phyloP scores from a whole-genome alignment of 495 filamentous ascomycete species.

The Annulohypoxylon moriforme region DNA sequence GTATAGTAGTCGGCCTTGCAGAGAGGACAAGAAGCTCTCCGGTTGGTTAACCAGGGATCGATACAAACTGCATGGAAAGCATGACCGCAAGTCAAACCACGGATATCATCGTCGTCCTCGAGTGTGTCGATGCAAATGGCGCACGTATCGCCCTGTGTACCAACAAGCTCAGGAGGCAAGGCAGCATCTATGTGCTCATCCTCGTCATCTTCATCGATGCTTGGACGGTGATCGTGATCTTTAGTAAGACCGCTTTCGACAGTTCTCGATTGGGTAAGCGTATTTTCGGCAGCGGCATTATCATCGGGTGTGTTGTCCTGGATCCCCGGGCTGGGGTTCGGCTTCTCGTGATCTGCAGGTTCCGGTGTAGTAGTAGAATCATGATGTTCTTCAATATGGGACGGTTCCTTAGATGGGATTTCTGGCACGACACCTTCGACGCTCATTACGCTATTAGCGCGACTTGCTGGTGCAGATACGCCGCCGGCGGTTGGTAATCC shows the following conservation, averaged over 20 bases:
- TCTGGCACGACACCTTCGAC: conserved; percentile 65
- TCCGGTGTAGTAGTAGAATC: conserved; percentile 5
- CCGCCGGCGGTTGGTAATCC: conserved; percentile 88
- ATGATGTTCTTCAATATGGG: conserved; percentile 25
- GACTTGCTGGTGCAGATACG: conserved; percentile 78
- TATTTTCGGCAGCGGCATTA: conserved; percentile 10
- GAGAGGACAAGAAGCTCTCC: conserved; percentile 93
- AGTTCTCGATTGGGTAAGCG: conserved; percentile 31
- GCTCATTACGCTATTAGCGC: conserved; percentile 73
- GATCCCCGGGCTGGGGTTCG: conserved; percentile 16
- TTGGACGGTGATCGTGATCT: conserved; percentile 32
- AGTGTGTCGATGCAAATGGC: conserved; percentile 95
- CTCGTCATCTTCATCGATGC: conserved; percentile 76
- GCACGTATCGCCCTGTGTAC: conserved; percentile 91
- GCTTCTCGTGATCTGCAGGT: conserved; percentile 12
- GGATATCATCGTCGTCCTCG: conserved; percentile 95
- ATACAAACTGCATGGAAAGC: conserved; percentile 95
- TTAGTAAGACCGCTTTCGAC: conserved; percentile 31
- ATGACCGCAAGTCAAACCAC: conserved; percentile 92
- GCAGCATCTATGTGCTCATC: conserved; percentile 87
- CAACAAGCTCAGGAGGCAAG: conserved; percentile 82
- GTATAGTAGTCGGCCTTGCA: conserved; percentile 98
- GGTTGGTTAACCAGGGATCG: conserved; percentile 94
- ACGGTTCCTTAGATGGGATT: conserved; percentile 52
- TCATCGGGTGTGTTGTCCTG: conserved; percentile 2